Evolutionary conservation across 352 stramenopile genomes (phyloP).

Genomic region (Globisporangium iwayamae): DNA sequence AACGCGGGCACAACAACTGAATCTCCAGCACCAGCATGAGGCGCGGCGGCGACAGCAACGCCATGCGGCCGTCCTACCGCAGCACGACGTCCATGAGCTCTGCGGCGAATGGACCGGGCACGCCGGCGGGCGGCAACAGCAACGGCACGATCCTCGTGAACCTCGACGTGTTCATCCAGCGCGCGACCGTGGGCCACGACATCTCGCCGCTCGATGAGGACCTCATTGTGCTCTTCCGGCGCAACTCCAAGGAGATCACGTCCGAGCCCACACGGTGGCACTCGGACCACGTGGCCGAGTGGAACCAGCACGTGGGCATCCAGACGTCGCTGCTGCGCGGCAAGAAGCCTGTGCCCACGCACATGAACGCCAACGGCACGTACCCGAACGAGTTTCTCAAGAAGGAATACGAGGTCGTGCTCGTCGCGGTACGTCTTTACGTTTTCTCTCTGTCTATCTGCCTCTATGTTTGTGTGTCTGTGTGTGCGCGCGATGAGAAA

Average conservation of each 20-base stretch:
- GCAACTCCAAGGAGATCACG: slow-evolving; percentile 77
- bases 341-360: slow-evolving; percentile 29
- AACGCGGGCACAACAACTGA: background rate
- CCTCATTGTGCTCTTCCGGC: slow-evolving; percentile 78
- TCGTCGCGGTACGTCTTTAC: slow-evolving; percentile 52
- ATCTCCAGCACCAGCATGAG: slow-evolving; percentile 26
- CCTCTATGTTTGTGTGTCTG: background rate
- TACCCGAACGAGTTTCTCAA: slow-evolving; percentile 43
- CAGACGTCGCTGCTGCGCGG: slow-evolving; percentile 70
- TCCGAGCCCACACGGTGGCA: slow-evolving; percentile 66
- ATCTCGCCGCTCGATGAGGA: slow-evolving; percentile 70
- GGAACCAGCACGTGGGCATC: slow-evolving; percentile 76
- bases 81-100: slow-evolving; percentile 15
- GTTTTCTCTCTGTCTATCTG: background rate
- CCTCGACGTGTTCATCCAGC: slow-evolving; percentile 67
- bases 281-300: slow-evolving; percentile 62
- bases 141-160: slow-evolving; percentile 71
- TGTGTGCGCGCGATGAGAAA: background rate
- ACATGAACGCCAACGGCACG: slow-evolving; percentile 10
- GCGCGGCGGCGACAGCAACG: slow-evolving; percentile 21
- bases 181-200: slow-evolving; percentile 68
- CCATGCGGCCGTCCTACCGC: slow-evolving; percentile 28
- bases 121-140: slow-evolving; percentile 13
- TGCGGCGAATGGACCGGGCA: background rate
- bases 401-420: slow-evolving; percentile 82